These are phyloP conservation scores for Chlorella sp. DNA, from an alignment of 139 green algal genomes.

Conservation along the genomic window DNA sequence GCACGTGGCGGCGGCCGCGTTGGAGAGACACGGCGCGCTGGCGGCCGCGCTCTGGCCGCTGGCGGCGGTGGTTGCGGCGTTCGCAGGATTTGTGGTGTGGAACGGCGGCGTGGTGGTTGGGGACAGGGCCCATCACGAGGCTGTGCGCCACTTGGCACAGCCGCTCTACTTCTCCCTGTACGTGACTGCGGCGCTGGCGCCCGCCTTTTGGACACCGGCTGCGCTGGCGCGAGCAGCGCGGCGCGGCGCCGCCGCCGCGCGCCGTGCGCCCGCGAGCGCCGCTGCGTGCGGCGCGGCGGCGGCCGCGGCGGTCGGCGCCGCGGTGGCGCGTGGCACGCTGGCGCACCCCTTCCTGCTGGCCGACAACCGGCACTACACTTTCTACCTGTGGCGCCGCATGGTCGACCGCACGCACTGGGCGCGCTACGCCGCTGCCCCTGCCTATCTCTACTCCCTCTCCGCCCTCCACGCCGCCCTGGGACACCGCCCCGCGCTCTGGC, in stretches of 20 bases:
- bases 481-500: slow-evolving; percentile 38
- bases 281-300: not conserved
- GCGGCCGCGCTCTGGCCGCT: slow-evolving; percentile 43
- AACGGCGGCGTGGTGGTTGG: slow-evolving; percentile 91
- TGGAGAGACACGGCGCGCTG: slow-evolving; percentile 27
- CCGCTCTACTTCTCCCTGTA: slow-evolving; percentile 84
- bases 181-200: slow-evolving; percentile 40
- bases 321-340: slow-evolving; percentile 48
- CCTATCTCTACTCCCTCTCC: slow-evolving; percentile 45
- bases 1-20: not conserved
- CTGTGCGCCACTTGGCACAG: slow-evolving; percentile 75
- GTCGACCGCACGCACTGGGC: slow-evolving; percentile 24
- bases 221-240: not conserved
- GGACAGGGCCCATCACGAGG: slow-evolving; percentile 72
- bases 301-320: not conserved
- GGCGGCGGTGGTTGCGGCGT: slow-evolving; percentile 53
- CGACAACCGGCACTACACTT: slow-evolving; percentile 95
- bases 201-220: slow-evolving; percentile 11
- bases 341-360: slow-evolving; percentile 92
- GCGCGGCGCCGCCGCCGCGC: not conserved
- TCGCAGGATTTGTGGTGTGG: slow-evolving; percentile 74
- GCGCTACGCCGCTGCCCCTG: slow-evolving; percentile 53
- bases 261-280: not conserved
- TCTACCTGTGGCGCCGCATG: slow-evolving; percentile 88
- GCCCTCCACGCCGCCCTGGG: slow-evolving; percentile 38